Percentiles rank a stretch among this genome's conserved stretches.
Conservation (phyloP, 306 rosid genomes). For the Vicia sativa region DNA sequence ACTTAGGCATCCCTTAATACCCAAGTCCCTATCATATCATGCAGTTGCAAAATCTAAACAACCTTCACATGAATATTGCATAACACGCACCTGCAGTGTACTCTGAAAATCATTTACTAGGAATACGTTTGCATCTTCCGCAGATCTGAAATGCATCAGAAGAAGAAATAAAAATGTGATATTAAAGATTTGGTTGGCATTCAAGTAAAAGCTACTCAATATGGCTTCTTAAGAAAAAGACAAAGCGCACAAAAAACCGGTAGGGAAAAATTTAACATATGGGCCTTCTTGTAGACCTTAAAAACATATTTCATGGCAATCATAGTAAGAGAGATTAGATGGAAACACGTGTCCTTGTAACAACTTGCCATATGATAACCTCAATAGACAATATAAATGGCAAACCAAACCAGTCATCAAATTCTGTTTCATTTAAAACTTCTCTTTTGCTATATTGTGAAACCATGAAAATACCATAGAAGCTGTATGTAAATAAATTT, state of each 20-base stretch:
- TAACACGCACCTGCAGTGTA: constrained; percentile 89
- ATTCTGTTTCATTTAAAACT: constrained; percentile 6
- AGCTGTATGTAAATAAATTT: constrained; percentile 6
- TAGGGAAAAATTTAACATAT: constrained; percentile 4
- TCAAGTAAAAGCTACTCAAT: not conserved
- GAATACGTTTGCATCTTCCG: constrained; percentile 86
- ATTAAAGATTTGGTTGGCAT: constrained; percentile 30
- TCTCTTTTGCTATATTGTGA: constrained; percentile 5
- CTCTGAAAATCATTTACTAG: constrained; percentile 87
- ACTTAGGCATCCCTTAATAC: not conserved
- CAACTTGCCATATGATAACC: constrained; percentile 3
- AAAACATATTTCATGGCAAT: constrained; percentile 7
- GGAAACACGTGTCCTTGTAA: not conserved
- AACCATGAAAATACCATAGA: constrained; percentile 19
- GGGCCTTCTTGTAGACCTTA: constrained; percentile 7
- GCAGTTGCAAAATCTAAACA: constrained; percentile 21
- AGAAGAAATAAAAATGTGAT: constrained; percentile 31
- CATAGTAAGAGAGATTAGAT: constrained; percentile 11
- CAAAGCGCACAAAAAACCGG: not conserved
- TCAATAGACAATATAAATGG: constrained; percentile 1
- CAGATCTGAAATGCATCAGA: constrained; percentile 63
- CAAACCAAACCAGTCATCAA: not conserved
- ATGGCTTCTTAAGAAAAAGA: not conserved
- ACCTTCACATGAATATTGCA: constrained; percentile 26
- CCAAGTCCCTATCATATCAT: constrained; percentile 10